Evolutionary conservation across 306 rosid species (phyloP), one percentile per base, ranked within the genome.

Genomic region (Cyclanthera cordifolia): DNA sequence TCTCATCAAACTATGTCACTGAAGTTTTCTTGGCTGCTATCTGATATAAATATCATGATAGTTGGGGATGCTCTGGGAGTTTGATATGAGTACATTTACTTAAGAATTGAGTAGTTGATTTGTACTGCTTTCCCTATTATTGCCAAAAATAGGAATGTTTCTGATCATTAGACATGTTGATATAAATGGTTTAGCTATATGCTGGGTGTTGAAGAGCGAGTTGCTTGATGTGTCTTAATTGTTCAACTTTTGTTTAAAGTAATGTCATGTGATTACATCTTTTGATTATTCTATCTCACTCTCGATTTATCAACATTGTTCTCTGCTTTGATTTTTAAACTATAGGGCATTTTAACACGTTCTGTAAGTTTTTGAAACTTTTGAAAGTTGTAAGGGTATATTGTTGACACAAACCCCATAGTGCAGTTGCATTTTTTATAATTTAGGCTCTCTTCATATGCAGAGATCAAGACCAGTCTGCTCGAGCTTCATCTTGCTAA

Each of bases 401-500:
- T n/a, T n/a, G n/a, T n/a, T n/a, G n/a, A n/a, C n/a, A n/a, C n/a
- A n/a, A n/a, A n/a, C n/a, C n/a, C n/a, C n/a, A n/a, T n/a, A n/a
- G n/a, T n/a, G n/a, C n/a, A n/a, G n/a, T n/a, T n/a, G n/a, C n/a
- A n/a, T n/a, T n/a, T n/a, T n/a, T n/a, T n/a, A n/a, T n/a, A n/a
- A n/a, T n/a, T n/a, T n/a, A n/a, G n/a, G n/a, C n/a, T n/a, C n/a
- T n/a, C 59, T 75, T 48, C 56, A 17, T 25, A 73, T 72, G 45
- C 78, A 84, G 90, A 75, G 67, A 34, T 53, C 48, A 39, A 76
- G 32, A 71, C 28, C 41, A 69, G 60, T 50, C 65, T 19, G 6
- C 82, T 71, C 2, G 88, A 92, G 81, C 87, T 89, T 21, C 96
- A 89, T 75, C 97, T 89, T 41, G 95, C 97, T 7, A 89, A 89